Percentiles rank a stretch among this genome's conserved stretches.
Conservation (phyloP, 129 eudicot species). For the Glebionis coronaria region DNA sequence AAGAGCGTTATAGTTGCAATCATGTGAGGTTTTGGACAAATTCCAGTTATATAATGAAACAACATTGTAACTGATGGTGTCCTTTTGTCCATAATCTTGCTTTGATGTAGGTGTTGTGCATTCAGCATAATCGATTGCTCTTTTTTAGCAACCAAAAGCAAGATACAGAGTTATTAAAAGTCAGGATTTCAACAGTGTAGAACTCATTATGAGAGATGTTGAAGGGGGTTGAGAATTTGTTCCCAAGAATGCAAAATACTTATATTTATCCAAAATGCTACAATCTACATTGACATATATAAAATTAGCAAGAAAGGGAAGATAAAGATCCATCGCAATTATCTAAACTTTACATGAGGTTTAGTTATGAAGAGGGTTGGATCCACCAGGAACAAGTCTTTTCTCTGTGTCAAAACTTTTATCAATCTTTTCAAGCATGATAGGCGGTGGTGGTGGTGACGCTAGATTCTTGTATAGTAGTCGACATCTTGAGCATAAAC, state of each 20-base stretch:
- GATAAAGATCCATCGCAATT: not conserved
- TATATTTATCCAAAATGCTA: not conserved
- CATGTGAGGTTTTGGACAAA: too few species aligned
- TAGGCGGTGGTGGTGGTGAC: constrained; percentile 18
- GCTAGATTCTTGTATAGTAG: constrained; percentile 19
- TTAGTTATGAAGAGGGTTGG: constrained; percentile 75
- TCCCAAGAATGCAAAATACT: too few species aligned
- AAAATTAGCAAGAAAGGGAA: constrained; percentile 19
- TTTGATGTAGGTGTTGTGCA: too few species aligned
- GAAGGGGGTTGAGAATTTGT: too few species aligned
- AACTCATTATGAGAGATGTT: too few species aligned
- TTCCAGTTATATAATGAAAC: too few species aligned
- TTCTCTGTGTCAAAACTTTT: constrained; percentile 41
- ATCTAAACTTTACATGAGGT: constrained; percentile 19
- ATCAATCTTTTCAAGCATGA: constrained; percentile 28
- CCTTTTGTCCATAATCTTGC: too few species aligned
- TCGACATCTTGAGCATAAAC: constrained; percentile 10
- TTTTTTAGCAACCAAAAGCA: not conserved
- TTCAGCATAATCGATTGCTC: too few species aligned
- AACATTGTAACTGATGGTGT: too few species aligned
- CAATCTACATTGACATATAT: constrained; percentile 4
- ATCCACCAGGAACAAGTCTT: constrained; percentile 73
- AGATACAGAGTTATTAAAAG: not conserved
- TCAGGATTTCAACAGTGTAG: too few species aligned
- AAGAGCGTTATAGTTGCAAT: too few species aligned